Conservation (phyloP, 371 early-diverging fungal species). For the Actinomucor elegans region DNA sequence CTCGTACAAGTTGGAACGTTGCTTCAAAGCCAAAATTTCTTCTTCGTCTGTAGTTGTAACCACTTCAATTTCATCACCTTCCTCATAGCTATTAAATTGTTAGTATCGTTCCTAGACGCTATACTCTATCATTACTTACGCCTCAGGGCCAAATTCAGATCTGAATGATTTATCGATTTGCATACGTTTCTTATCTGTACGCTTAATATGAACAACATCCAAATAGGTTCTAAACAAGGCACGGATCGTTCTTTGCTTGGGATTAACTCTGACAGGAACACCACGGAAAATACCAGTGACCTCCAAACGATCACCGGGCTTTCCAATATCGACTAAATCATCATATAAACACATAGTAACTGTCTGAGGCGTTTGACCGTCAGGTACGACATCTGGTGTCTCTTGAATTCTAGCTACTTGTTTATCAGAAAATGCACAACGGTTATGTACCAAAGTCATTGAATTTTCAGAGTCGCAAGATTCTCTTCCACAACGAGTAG, state of each 20-base stretch:
- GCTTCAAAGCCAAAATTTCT: constrained; percentile 62
- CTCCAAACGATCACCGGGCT: constrained; percentile 96
- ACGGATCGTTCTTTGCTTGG: constrained; percentile 89
- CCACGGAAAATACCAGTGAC: constrained; percentile 97
- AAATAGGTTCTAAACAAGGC: constrained; percentile 96
- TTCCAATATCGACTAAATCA: constrained; percentile 93
- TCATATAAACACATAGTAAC: constrained; percentile 92
- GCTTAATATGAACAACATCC: constrained; percentile 93
- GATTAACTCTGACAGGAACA: constrained; percentile 95
- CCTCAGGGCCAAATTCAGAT: constrained; percentile 54
- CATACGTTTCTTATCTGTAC: constrained; percentile 76
- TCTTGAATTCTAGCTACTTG: constrained; percentile 98
- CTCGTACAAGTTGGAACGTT: constrained; percentile 76
- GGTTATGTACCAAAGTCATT: constrained; percentile 91
- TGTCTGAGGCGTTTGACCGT: constrained; percentile 99
- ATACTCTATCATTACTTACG: constrained; percentile 13
- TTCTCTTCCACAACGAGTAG: constrained; percentile 85
- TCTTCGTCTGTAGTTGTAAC: constrained; percentile 64
- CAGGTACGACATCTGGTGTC: constrained; percentile 97
- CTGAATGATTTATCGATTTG: constrained; percentile 28
- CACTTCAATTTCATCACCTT: constrained; percentile 64
- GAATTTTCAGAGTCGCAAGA: constrained; percentile 79
- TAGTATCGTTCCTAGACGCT: too few relatives aligned
- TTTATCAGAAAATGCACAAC: constrained; percentile 94
- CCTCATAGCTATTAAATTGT: constrained; percentile 51